Conservation (phyloP, 306 rosid genomes). For the Trichosanthes truncata region DNA sequence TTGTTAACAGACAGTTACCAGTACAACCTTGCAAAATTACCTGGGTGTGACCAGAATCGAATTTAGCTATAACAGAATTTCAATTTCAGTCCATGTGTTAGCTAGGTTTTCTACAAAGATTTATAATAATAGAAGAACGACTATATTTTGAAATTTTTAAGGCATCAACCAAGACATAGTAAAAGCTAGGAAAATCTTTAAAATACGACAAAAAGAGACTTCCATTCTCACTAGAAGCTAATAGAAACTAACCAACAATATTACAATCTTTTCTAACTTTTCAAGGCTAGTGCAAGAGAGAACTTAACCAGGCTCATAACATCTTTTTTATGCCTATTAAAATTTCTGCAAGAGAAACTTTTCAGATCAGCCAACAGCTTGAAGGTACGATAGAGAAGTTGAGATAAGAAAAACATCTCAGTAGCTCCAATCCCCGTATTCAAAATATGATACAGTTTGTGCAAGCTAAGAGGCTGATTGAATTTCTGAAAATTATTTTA, state of each 20-base stretch:
- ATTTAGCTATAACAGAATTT: not conserved
- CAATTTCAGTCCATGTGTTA: not conserved
- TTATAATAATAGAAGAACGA: not conserved
- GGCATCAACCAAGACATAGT: not conserved
- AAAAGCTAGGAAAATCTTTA: not conserved
- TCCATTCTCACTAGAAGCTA: not conserved
- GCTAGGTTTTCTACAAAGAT: not conserved
- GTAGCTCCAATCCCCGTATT: not conserved
- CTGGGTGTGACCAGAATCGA: not conserved
- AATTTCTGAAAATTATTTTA: not conserved
- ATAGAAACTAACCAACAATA: not conserved
- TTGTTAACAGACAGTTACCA: not conserved
- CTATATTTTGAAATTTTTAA: not conserved
- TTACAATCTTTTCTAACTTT: not conserved
- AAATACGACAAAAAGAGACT: not conserved
- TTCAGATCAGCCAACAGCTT: not conserved
- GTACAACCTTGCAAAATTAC: not conserved
- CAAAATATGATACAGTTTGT: not conserved
- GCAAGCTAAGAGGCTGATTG: not conserved
- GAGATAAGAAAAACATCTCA: not conserved
- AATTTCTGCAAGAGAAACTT: not conserved
- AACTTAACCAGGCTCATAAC: not conserved
- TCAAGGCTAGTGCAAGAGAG: not conserved
- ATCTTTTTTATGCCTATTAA: not conserved
- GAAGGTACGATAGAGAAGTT: not conserved